Evolutionary conservation across 345 rosid species (phyloP), one percentile per base, ranked within the genome.

Genomic region (sweet orange (Citrus sinensis)): DNA sequence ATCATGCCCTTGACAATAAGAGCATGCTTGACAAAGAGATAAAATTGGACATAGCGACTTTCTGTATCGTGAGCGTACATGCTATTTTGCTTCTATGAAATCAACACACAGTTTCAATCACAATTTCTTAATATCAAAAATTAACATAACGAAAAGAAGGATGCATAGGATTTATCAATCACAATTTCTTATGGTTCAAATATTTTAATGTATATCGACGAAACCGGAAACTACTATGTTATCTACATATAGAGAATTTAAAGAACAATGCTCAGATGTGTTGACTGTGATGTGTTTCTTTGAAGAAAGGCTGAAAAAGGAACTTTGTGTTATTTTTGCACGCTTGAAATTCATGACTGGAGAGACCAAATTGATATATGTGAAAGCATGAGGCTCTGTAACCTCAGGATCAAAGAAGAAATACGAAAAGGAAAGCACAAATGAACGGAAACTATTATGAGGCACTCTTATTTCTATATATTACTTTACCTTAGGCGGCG

Each of bases 401-500:
- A 76, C 79, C 54, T 60, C 76, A 35, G 56, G 76, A 67, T 79
- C 32, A 67, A 55, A 51, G 24, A 51, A 1, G 39, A 75, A 75
- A 69, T 67, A 62, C 37, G 73, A 60, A 25, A 82, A 62, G 78
- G 42, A 79, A 73, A 73, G 74, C 79, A 77, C 29, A 76, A 77
- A 80, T 20, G 66, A 78, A 63, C 42, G 9, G 66, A 75, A 75
- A 76, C 76, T 83, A 76, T 68, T 74, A 73, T 22, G 70, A 67
- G 78, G 74, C 72, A 72, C 66, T 71, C 61, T 62, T 72, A 37
- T 64, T 77, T 49, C 62, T 70, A 63, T 71, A 63, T 65, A 67
- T 86, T 85, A 85, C 59, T 83, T 90, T 82, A 83, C 87, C 92
- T 89, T 89, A 17, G 58, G 58, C 27, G 92, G 92, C 70, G 84